These are phyloP conservation scores for Melanopsichium pennsylvanicum DNA, from an alignment of 1,284 basidiomycete genomes.

Conservation along the genomic window DNA sequence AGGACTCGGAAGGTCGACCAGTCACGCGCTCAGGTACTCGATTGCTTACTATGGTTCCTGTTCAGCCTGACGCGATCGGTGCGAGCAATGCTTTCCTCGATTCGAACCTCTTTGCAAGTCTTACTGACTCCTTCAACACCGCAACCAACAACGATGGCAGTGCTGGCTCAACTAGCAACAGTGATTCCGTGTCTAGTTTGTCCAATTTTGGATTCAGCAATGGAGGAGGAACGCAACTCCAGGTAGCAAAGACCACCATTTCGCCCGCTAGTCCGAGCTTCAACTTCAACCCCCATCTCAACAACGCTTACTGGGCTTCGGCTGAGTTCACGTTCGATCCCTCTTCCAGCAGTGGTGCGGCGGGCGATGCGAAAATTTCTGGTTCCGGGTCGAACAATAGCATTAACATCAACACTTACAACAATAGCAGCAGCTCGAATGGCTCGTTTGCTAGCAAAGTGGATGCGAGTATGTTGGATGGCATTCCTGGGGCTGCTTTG, in stretches of 20 bases:
- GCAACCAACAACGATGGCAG: not conserved
- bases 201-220: conserved; percentile 4
- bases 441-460: conserved; percentile 18
- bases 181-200: no score
- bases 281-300: conserved; percentile 54
- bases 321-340: conserved; percentile 24
- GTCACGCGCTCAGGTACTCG: conserved; percentile 47
- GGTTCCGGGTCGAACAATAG: conserved; percentile 1
- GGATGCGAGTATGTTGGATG: conserved; percentile 42
- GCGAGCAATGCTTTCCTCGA: conserved; percentile 24
- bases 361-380: no score
- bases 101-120: conserved; percentile 19
- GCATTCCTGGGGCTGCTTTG: conserved; percentile 41
- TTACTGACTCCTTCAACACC: not conserved
- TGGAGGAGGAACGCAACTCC: conserved; percentile 8
- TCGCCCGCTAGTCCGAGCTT: conserved; percentile 30
- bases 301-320: conserved; percentile 48
- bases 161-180: conserved; percentile 8
- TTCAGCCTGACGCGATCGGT: conserved; percentile 15
- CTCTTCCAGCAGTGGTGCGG: not conserved
- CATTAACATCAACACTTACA: no score
- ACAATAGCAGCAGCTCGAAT: conserved; percentile 7
- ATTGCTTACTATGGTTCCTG: conserved; percentile 53
- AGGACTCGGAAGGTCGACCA: conserved; percentile 46
- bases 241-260: conserved; percentile 34